A percentile compares a stretch with the other conserved stretches of the same genome.
Evolutionary conservation across 2,329 filamentous ascomycete genomes (phyloP).

Genomic region (Neonectria sp.): DNA sequence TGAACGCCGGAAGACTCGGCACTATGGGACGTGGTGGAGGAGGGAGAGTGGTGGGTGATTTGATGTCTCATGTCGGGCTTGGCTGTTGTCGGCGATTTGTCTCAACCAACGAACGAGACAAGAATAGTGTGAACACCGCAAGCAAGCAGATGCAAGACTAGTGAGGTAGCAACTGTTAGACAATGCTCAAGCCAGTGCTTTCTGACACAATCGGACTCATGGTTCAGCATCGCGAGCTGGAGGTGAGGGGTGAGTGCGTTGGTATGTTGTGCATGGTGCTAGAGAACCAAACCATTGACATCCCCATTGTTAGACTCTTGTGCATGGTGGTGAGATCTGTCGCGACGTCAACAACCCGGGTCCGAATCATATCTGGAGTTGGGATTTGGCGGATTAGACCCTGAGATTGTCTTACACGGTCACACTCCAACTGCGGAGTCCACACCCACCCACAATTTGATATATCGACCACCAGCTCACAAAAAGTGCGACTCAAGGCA

Average conservation of each 20-base stretch:
- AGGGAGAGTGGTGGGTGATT: background rate
- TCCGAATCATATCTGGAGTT: background rate
- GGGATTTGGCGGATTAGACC: too few species aligned
- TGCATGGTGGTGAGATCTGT: too few species aligned
- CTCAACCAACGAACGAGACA: background rate
- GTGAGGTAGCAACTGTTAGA: background rate
- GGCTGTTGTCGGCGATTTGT: background rate
- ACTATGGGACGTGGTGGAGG: background rate
- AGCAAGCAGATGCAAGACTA: background rate
- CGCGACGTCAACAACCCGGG: too few species aligned
- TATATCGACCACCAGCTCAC: too few species aligned
- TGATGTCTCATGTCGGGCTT: background rate
- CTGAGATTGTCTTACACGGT: too few species aligned
- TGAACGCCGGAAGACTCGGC: background rate
- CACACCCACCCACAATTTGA: too few species aligned
- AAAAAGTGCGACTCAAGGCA: background rate
- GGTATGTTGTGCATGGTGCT: too few species aligned
- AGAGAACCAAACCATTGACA: too few species aligned
- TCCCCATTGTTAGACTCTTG: too few species aligned
- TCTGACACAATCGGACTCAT: background rate
- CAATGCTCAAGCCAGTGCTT: too few species aligned
- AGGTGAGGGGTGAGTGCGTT: too few species aligned
- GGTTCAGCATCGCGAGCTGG: background rate
- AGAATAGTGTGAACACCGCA: background rate
- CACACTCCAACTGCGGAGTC: too few species aligned